phyloP scores from a whole-genome alignment of 805 yeast species.

The Yamadazyma olivae region DNA sequence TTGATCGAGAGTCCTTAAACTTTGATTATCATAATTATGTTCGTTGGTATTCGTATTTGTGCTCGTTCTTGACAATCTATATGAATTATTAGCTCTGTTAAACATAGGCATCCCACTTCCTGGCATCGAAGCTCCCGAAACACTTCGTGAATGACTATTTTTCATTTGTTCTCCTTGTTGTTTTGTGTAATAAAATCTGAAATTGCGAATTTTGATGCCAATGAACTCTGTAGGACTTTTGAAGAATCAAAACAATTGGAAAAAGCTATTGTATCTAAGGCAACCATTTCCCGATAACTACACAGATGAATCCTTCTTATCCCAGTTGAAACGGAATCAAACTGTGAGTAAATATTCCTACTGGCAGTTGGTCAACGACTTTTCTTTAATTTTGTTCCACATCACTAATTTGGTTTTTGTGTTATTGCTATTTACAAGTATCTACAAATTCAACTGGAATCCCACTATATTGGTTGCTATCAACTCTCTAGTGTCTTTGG shows the following conservation, averaged over 20 bases:
- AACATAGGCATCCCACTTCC: conserved; percentile 10
- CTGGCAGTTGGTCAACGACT: conserved; percentile 64
- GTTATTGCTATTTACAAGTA: conserved; percentile 64
- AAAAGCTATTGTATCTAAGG: conserved; percentile 76
- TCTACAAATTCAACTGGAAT: conserved; percentile 49
- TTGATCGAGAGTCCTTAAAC: conserved; percentile 38
- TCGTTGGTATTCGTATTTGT: conserved; percentile 9
- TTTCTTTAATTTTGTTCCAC: conserved; percentile 65
- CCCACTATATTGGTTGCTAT: conserved; percentile 40
- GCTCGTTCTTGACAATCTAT: conserved; percentile 11
- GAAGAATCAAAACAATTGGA: conserved; percentile 49
- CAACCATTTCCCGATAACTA: conserved; percentile 92
- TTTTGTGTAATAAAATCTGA: too few species aligned
- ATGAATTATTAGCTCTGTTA: conserved; percentile 7
- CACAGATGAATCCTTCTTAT: conserved; percentile 78
- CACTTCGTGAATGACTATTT: conserved; percentile 9
- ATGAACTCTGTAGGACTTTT: too few species aligned
- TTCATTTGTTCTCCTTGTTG: too few species aligned
- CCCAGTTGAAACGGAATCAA: conserved; percentile 73
- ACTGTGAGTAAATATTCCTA: conserved; percentile 69
- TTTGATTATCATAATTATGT: conserved; percentile 9
- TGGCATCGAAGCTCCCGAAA: conserved; percentile 6
- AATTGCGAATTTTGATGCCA: too few species aligned
- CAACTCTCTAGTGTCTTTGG: conserved; percentile 23
- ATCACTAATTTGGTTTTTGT: conserved; percentile 62